Base-by-base conservation (phyloP, 805 yeast species). In the Ogataea degrootiae region DNA sequence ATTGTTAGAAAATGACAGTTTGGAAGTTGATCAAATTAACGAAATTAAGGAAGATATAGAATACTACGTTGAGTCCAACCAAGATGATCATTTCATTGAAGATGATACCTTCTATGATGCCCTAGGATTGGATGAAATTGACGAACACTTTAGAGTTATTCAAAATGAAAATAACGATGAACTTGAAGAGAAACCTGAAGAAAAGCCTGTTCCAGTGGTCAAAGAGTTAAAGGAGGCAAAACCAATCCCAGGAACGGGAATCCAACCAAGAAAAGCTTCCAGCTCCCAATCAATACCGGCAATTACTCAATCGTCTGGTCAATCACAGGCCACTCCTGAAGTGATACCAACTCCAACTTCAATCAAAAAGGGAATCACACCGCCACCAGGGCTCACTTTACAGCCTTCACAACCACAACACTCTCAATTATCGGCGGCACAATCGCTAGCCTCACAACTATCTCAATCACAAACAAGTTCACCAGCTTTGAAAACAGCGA, bases 91-190 rank as follows among this genome's bases (percentile, higher is more conserved):
- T 59, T 92, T 90, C 65, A 85, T 91, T 34, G 97, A 90, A 61
- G 96, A 92, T 66, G 97, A 91, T 57, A 90, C 88, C 14, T 79
- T 92, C 51, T 94, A 92, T 67, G 97, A 94, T 56, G 88, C 83
- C 50, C 75, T 94, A 57, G 90, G 84, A 39, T 76, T 90, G 39
- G 82, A 75, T 49, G 84, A 81, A 33, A 55, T 62, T 34, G 70
- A 67, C 39, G 70, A 65, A 39, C 54, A 52, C 41, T 61, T 56
- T 49, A 56, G 54, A 26, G 58, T 59, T 15, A 52, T 60, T 37
- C 62, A 44, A 26, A 35, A 52, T 9, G 59, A 50, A 39, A 57
- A 46, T 9, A 56, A 46, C 4, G 47, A 46, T 17, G 60, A 54
- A 16, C 58, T 34, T 23, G 39, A 43, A 48, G 49, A 39, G 33